Evolutionary conservation across 257 asterid species (phyloP).

Genomic region (Linaria vulgaris): DNA sequence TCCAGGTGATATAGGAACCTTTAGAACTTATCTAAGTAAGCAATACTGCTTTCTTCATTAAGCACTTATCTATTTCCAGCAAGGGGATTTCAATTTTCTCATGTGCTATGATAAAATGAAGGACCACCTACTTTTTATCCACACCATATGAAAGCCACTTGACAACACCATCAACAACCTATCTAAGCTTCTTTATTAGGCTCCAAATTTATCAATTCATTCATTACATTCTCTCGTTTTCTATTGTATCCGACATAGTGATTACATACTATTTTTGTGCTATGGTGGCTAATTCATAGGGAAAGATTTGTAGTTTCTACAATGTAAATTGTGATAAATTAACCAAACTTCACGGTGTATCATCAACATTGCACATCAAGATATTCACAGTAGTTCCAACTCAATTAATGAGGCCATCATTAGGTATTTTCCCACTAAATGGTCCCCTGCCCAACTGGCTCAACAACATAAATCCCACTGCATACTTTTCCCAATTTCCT

Average conservation of each 20-base stretch:
- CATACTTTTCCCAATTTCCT: conserved; percentile 37
- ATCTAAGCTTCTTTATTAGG: conserved; percentile 16
- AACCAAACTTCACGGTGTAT: not conserved
- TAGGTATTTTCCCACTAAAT: not conserved
- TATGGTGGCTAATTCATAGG: too few species aligned
- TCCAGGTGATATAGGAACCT: conserved; percentile 20
- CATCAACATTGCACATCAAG: not conserved
- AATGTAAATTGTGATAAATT: too few species aligned
- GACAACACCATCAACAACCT: conserved; percentile 17
- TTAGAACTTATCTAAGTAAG: conserved; percentile 17
- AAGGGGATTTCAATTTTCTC: conserved; percentile 18
- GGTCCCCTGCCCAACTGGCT: not conserved
- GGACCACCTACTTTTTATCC: not conserved
- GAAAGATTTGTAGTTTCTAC: too few species aligned
- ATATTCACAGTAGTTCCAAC: not conserved
- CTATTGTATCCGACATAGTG: too few species aligned
- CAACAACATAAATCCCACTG: not conserved
- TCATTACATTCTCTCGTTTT: too few species aligned
- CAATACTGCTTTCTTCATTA: conserved; percentile 18
- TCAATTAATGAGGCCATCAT: not conserved
- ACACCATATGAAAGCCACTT: not conserved
- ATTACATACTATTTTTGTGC: too few species aligned
- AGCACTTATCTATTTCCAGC: conserved; percentile 19
- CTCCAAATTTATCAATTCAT: not conserved
- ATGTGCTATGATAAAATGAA: not conserved